A percentile compares a stretch with the other conserved stretches of the same genome.
Evolutionary conservation across 495 filamentous ascomycete genomes (phyloP).

Genomic region (Annulohypoxylon bovei): DNA sequence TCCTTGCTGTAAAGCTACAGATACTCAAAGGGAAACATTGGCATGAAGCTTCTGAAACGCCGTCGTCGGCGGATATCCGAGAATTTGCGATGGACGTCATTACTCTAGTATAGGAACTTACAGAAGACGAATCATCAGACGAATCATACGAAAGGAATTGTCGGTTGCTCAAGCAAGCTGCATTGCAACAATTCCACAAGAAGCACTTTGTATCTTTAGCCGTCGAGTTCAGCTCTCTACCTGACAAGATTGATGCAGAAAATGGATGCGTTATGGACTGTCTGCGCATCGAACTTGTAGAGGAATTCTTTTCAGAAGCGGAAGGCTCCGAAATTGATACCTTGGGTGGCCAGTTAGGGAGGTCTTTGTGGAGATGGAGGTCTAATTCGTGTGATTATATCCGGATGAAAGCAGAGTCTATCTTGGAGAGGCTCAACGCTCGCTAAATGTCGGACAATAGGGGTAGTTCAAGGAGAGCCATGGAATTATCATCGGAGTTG

Average conservation of each 20-base stretch:
- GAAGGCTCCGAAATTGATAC: neutral
- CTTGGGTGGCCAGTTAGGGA: neutral
- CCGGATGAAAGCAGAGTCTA: neutral
- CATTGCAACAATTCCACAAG: neutral
- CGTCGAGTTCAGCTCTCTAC: neutral
- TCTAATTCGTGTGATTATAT: neutral
- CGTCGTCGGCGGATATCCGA: neutral
- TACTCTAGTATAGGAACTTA: neutral
- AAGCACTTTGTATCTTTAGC: neutral
- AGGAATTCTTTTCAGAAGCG: conserved; percentile 1
- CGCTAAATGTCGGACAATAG: neutral
- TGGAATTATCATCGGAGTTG: neutral
- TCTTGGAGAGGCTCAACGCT: neutral
- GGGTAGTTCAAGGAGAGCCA: neutral
- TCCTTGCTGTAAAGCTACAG: conserved; percentile 2
- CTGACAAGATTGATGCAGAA: neutral
- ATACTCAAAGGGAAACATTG: conserved; percentile 17
- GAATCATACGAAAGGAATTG: neutral
- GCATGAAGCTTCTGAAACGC: neutral
- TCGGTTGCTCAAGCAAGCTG: neutral
- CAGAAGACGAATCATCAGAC: neutral
- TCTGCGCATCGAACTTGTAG: conserved; percentile 23
- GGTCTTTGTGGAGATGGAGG: neutral
- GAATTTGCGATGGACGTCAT: conserved; percentile 2
- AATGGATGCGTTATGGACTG: neutral